Evolutionary conservation across 345 rosid species (phyloP).

Genomic region (Linum trigynum): DNA sequence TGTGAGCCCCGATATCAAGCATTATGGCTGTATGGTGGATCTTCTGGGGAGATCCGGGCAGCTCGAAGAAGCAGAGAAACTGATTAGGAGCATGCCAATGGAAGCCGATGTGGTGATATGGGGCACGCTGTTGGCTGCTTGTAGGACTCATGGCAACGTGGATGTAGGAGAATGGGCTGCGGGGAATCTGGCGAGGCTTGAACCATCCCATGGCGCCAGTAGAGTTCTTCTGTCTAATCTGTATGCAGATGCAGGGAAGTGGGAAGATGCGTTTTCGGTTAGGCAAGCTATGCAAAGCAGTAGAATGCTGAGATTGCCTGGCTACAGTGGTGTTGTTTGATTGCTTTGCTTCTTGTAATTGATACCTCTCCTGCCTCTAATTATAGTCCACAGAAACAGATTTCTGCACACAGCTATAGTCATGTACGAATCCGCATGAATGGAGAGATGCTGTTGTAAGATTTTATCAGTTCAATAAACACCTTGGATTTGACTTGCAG

Average conservation of each 20-base stretch:
- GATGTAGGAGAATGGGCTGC: conserved; percentile 62
- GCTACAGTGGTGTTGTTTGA: conserved; percentile 36
- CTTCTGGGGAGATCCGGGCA: conserved; percentile 64
- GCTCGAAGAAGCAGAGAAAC: conserved; percentile 50
- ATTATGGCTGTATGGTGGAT: conserved; percentile 66
- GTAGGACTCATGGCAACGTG: conserved; percentile 50
- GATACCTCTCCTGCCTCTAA: too few species aligned
- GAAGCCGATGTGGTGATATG: conserved; percentile 67
- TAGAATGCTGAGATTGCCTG: conserved; percentile 51
- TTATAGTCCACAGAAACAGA: background rate
- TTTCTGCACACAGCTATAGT: too few species aligned
- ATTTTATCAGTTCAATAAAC: background rate
- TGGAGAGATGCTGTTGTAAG: too few species aligned
- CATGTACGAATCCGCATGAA: too few species aligned
- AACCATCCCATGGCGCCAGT: conserved; percentile 55
- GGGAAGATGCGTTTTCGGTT: conserved; percentile 58
- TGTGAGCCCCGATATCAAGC: conserved; percentile 57
- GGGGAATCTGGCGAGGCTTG: conserved; percentile 37
- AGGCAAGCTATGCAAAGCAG: conserved; percentile 38
- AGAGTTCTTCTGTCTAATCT: conserved; percentile 60
- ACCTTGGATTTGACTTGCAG: background rate
- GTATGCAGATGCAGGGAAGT: conserved; percentile 78
- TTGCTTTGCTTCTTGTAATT: background rate
- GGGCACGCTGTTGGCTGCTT: conserved; percentile 66
- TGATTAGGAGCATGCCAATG: conserved; percentile 61